phyloP scores from a whole-genome alignment of 164 flowering plant species.

The Nymphaea thermarum region DNA sequence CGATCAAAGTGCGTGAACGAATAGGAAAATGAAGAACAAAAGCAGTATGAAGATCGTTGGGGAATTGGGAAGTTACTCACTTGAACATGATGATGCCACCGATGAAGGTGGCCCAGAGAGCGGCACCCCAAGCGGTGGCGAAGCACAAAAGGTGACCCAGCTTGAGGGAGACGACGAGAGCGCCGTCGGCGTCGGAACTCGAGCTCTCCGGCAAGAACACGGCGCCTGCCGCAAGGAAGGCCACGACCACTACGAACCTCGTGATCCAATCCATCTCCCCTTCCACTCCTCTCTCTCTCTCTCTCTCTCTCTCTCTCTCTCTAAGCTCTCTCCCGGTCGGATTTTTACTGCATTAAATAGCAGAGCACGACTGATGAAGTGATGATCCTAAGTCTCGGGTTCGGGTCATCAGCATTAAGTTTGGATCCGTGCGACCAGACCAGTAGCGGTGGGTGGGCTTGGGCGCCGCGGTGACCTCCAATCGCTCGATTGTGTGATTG shows the following conservation, averaged over 20 bases:
- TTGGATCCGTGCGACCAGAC: no score
- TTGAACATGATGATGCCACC: conserved; percentile 99
- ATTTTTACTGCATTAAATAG: no score
- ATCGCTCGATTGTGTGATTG: no score
- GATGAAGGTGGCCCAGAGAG: conserved; percentile 97
- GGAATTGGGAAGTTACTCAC: conserved; percentile 21
- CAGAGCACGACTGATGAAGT: no score
- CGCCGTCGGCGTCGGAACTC: conserved; percentile 43
- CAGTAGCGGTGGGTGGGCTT: no score
- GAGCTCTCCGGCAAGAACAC: conserved; percentile 84
- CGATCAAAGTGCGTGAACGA: no score
- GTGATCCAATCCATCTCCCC: conserved; percentile 71
- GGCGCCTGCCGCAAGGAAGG: conserved; percentile 68
- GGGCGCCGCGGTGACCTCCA: no score
- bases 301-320: neutral
- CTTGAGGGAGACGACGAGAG: conserved; percentile 33
- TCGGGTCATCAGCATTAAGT: no score
- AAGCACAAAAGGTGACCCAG: conserved; percentile 79
- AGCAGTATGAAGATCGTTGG: neutral
- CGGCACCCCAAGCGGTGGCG: conserved; percentile 86
- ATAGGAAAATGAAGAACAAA: neutral
- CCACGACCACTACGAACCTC: conserved; percentile 51
- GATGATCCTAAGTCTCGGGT: no score
- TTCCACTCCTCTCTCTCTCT: neutral
- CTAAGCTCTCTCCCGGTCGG: neutral